Evolutionary conservation across 768 basidiomycete species (phyloP).

Genomic region (Infundibulicybe gibba): DNA sequence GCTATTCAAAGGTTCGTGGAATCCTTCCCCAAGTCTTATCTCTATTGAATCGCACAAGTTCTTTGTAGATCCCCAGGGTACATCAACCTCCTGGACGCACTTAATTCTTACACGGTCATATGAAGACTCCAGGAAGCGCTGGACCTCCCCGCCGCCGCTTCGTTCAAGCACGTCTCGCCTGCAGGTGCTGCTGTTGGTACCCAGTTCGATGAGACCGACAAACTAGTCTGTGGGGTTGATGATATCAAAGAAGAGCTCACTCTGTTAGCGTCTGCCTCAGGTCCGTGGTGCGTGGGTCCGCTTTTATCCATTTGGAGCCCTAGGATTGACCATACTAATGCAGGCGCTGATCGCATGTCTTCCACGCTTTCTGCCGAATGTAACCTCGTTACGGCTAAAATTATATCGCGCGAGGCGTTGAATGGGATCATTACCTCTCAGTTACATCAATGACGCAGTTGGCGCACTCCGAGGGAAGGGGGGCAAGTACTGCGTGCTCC

Average conservation of each 20-base stretch:
- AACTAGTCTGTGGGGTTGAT: slow-evolving; percentile 94
- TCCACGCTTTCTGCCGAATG: no score
- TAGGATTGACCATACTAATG: slow-evolving; percentile 5
- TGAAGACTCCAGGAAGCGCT: slow-evolving; percentile 89
- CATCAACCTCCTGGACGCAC: no score
- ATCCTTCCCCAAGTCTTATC: not conserved
- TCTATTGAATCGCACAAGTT: no score
- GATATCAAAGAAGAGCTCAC: slow-evolving; percentile 92
- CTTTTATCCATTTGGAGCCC: not conserved
- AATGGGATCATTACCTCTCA: slow-evolving; percentile 98
- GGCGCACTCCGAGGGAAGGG: slow-evolving; percentile 95
- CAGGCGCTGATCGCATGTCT: slow-evolving; percentile 98
- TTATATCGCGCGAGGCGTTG: slow-evolving; percentile 98
- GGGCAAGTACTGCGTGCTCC: no score
- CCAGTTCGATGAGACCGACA: slow-evolving; percentile 74
- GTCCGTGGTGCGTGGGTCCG: slow-evolving; percentile 66
- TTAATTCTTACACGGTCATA: slow-evolving; percentile 87
- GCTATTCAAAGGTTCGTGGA: slow-evolving; percentile 81
- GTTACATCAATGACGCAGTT: slow-evolving; percentile 83
- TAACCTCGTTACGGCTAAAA: slow-evolving; percentile 91
- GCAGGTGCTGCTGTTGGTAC: slow-evolving; percentile 91
- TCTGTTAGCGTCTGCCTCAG: slow-evolving; percentile 88
- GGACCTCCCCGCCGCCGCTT: no score
- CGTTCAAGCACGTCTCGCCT: no score
- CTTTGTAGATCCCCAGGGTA: no score